Conservation (phyloP, 495 filamentous ascomycete species). For the Xeromyces bisporus region DNA sequence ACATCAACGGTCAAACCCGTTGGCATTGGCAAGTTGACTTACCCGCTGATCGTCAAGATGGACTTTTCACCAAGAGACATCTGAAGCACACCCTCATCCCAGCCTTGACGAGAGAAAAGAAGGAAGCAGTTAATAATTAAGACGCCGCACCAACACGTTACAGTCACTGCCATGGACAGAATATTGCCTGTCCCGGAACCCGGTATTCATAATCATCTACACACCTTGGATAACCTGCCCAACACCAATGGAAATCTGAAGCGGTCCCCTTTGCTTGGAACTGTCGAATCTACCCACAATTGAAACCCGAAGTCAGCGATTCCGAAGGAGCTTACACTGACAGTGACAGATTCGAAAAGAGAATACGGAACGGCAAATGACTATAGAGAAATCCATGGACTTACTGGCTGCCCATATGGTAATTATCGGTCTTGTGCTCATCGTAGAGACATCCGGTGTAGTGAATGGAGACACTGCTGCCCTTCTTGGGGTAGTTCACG, state of each 20-base stretch:
- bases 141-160: no score
- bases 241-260: constrained; percentile 51
- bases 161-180: no score
- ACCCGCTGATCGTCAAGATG: constrained; percentile 61
- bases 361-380: no score
- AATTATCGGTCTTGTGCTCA: constrained; percentile 22
- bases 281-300: constrained; percentile 76
- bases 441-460: constrained; percentile 76
- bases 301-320: no score
- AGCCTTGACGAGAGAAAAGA: no score
- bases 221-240: constrained; percentile 67
- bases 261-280: constrained; percentile 43
- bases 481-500: constrained; percentile 36
- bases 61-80: constrained; percentile 75
- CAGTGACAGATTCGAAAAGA: no score
- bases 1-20: no score
- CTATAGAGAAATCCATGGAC: no score
- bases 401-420: constrained; percentile 35
- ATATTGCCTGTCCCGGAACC: no score
- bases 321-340: no score
- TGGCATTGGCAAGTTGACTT: no score
- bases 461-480: constrained; percentile 58
- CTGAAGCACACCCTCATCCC: constrained; percentile 67
- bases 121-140: no score
- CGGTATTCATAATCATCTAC: not conserved